Percentiles rank a stretch among this genome's conserved stretches.
Evolutionary conservation across 495 filamentous ascomycete genomes (phyloP).

Genomic region (Tuber calosporum): DNA sequence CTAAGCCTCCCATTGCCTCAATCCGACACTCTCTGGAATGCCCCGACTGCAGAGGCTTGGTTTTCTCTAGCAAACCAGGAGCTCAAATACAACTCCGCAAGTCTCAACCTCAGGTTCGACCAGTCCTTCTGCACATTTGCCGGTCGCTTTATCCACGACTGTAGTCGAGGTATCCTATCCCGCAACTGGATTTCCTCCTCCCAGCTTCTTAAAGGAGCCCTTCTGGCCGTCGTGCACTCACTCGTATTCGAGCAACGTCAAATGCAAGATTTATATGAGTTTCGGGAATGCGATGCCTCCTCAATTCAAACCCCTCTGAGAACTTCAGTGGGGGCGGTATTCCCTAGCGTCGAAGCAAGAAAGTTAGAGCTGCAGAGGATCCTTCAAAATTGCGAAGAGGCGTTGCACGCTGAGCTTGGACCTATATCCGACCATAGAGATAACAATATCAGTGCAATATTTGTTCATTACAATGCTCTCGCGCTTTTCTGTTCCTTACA

Average conservation of each 20-base stretch:
- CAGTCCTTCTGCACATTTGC: conserved; percentile 3
- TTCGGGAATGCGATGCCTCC: background rate
- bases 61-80: background rate
- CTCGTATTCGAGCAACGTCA: background rate
- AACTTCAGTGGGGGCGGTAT: background rate
- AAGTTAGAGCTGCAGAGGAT: background rate
- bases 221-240: background rate
- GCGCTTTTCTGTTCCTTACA: conserved; percentile 1
- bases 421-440: conserved; percentile 1
- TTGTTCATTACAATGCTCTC: conserved; percentile 2
- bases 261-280: conserved; percentile 5
- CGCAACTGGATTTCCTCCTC: background rate
- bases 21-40: background rate
- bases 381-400: background rate
- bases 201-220: conserved; percentile 1
- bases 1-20: background rate
- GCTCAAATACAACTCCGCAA: conserved; percentile 2
- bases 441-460: background rate
- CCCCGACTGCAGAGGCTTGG: background rate
- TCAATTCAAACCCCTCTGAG: background rate
- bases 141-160: background rate
- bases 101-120: background rate
- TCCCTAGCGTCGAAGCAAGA: background rate
- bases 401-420: background rate
- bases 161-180: background rate